These are phyloP conservation scores for Fagopyrum homotropicum DNA, from an alignment of 148 eudicot genomes.

Conservation along the genomic window DNA sequence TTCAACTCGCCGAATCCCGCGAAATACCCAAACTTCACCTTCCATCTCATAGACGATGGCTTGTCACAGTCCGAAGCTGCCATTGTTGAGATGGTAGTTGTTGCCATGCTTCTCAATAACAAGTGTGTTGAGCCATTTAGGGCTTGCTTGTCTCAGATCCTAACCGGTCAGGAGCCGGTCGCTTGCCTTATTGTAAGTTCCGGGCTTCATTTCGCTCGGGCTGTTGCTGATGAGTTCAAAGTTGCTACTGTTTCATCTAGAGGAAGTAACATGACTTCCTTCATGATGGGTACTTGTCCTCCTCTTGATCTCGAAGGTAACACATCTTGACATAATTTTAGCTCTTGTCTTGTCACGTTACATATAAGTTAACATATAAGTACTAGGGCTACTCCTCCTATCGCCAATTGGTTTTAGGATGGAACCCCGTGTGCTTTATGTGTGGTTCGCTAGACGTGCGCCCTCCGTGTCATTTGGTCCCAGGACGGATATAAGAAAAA, in stretches of 20 bases:
- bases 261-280: constrained; percentile 16
- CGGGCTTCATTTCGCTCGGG: constrained; percentile 15
- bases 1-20: constrained; percentile 24
- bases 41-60: constrained; percentile 26
- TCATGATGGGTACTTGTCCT: constrained; percentile 10
- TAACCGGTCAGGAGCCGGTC: constrained; percentile 7
- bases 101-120: constrained; percentile 13
- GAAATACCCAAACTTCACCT: constrained; percentile 26
- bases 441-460: no score
- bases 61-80: constrained; percentile 8
- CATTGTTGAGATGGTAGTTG: background rate
- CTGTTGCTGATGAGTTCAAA: constrained; percentile 26
- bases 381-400: no score
- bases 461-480: no score
- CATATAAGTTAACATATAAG: no score
- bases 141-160: constrained; percentile 16
- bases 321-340: constrained; percentile 16
- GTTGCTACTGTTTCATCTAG: constrained; percentile 35
- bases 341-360: no score
- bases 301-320: constrained; percentile 18
- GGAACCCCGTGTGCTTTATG: no score
- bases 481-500: no score
- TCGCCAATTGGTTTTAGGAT: no score
- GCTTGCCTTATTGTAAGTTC: constrained; percentile 34
- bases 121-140: constrained; percentile 17